A percentile compares a stretch with the other conserved stretches of the same genome.
Evolutionary conservation across 768 basidiomycete genomes (phyloP).

Genomic region (Chalciporus piperatus): DNA sequence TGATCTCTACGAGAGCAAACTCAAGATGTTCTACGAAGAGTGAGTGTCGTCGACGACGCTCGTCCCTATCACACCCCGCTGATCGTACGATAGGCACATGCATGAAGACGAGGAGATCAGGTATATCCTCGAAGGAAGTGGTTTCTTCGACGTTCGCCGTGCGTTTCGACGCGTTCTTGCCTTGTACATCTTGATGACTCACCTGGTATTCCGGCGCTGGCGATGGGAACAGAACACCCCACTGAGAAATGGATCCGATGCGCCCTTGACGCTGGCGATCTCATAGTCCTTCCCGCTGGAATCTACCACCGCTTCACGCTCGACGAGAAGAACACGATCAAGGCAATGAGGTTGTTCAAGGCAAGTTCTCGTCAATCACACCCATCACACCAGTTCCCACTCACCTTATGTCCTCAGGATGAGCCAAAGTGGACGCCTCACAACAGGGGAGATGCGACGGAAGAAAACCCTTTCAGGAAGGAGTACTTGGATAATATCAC

Average conservation of each 20-base stretch:
- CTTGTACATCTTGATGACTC: background rate
- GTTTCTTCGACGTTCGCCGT: slow-evolving; percentile 93
- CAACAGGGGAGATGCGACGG: slow-evolving; percentile 60
- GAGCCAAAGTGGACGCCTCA: slow-evolving; percentile 89
- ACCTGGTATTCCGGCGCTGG: background rate
- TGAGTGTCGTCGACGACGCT: slow-evolving; percentile 33
- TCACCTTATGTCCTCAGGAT: slow-evolving; percentile 48
- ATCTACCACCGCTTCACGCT: slow-evolving; percentile 96
- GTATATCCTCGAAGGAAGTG: slow-evolving; percentile 81
- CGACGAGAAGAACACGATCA: slow-evolving; percentile 69
- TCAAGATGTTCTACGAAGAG: slow-evolving; percentile 85
- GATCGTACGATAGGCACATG: slow-evolving; percentile 59
- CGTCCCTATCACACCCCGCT: background rate
- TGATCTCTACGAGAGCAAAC: slow-evolving; percentile 76
- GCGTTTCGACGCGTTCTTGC: slow-evolving; percentile 18
- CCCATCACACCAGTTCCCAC: background rate
- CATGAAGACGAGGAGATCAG: slow-evolving; percentile 97
- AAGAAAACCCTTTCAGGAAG: slow-evolving; percentile 58
- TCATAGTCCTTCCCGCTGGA: slow-evolving; percentile 84
- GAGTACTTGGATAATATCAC: slow-evolving; percentile 67
- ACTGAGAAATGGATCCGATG: slow-evolving; percentile 81
- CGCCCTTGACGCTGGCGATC: slow-evolving; percentile 71
- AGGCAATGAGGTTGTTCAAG: slow-evolving; percentile 84
- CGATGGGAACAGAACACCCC: slow-evolving; percentile 47
- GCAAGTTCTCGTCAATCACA: slow-evolving; percentile 32